Base-by-base conservation (phyloP, 306 rosid genomes). In the Hylodesmum podocarpum region DNA sequence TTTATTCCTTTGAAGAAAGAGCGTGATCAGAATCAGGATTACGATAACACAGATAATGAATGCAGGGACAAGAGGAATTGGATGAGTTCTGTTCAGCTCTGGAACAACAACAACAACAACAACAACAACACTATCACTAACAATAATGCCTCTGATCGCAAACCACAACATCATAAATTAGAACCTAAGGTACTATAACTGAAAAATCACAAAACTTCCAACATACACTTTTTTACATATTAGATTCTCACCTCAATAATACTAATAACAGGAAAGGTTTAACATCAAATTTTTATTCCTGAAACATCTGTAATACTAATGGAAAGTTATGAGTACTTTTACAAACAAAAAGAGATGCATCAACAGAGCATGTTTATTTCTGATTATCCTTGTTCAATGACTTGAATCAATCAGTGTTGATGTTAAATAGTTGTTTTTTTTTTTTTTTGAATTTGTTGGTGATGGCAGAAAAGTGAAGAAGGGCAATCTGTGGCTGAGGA, bases 11-110 rank as follows among this genome's bases (percentile, higher is more conserved):
- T 95, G 86, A 90, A 89, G 78, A 90, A 84, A 53, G 93, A 92
- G 53, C 70, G 66, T 46, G 87, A 84, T 41, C 85, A 78, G 18
- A 73, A 69, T 37, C 81, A 84, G 18, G 87, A 81, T 46, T 46
- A 61, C 12, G 12, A 78, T 66, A 3, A 21, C 15, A 40, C 50
- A 33, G 86, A 91, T 15, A 87, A 81, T 21, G 97, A 91, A 80
- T 85, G 75, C 80, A 83, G 76, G 69, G 98, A 95, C 76, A 95
- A 95, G 91, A 92, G 84, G 91, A 88, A 83, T 61, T 95, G 98
- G 98, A 88, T 95, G 98, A 95, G 97, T 77, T 92, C 98, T 19
- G 96, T 95, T 72, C 97, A 92, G 93, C 91, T 95, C 0, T 95
- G 98, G 97, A 90, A 85, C 73, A 77, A 44, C 28, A 62, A 5